Base-by-base conservation (phyloP, 2,329 filamentous ascomycete genomes). In the Xylaria sp. region DNA sequence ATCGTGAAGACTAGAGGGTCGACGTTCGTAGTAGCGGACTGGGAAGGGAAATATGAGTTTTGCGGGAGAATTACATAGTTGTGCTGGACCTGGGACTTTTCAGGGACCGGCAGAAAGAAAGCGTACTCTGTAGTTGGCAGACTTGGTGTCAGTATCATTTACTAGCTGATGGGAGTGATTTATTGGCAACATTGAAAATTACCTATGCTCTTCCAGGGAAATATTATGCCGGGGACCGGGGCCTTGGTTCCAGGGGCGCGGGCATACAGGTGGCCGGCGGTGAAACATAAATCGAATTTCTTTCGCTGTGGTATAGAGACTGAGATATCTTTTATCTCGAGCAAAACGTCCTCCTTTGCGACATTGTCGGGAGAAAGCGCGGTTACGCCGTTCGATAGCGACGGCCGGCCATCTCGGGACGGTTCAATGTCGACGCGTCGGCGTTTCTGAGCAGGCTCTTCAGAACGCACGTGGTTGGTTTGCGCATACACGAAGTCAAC, bases 1-100 rank as follows among this genome's bases (percentile, higher is more conserved):
- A 90, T 80, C 2, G 87, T 89, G 69, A 90, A 89, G 7, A 90
- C 83, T 3, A 90, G 76, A 0, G 88, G 87, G 57, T 90, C 87
- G 61, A 75, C 73, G 6, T 78, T 71, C 4, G 79, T 73, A 0
- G 73, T 61, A 45, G 74, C 73, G n/a, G 79, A 74, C 64, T 82
- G 84, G 28, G 82, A 77, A 2, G 83, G 80, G 35, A 88, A 78
- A 64, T 82, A 82, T 28, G 82, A 83, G 58, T 82, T 82, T 58
- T 78, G 79, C 0, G 87, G 87, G 63, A 90, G 84, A 60, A 90
- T 76, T 58, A 89, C 71, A 70, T 89, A 90, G 74, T 89, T 90
- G 75, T 87, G 82, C 71, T 90, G 87, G 14, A 86, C 80, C 69
- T 89, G 86, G 0, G 85, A 75, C 71, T 89, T 90, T 67, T 89